These are phyloP conservation scores for Pythium phragmiticola DNA, from an alignment of 352 stramenopile species.

Conservation along the genomic window DNA sequence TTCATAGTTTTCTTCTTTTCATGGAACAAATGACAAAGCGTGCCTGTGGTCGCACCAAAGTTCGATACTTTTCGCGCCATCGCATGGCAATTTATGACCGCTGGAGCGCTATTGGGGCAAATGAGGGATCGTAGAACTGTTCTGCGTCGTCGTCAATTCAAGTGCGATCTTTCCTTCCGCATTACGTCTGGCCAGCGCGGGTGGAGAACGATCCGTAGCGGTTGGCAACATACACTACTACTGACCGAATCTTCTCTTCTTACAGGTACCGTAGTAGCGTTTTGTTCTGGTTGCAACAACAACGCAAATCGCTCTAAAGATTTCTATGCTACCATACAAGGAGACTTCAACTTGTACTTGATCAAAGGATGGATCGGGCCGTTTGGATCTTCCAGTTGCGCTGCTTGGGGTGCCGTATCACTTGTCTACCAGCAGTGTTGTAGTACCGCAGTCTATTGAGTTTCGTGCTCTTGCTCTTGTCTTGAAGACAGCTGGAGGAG, in stretches of 20 bases:
- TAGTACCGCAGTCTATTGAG: too few relatives aligned
- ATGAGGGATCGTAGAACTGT: conserved; percentile 6
- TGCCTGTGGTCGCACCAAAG: not conserved
- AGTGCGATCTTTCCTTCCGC: not conserved
- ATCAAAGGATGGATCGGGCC: too few relatives aligned
- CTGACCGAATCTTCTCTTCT: too few relatives aligned
- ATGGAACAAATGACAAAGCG: not conserved
- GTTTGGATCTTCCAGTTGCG: too few relatives aligned
- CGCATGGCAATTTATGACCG: not conserved
- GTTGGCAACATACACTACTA: not conserved
- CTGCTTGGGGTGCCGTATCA: too few relatives aligned
- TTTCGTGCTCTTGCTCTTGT: too few relatives aligned
- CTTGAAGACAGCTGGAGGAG: not conserved
- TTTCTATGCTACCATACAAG: too few relatives aligned
- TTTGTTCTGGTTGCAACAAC: too few relatives aligned
- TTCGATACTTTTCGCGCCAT: not conserved
- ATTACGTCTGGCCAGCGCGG: not conserved
- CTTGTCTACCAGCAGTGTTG: too few relatives aligned
- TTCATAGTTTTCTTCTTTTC: not conserved
- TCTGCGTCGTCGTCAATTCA: conserved; percentile 12
- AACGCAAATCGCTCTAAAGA: too few relatives aligned
- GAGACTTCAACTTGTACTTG: too few relatives aligned
- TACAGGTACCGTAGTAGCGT: too few relatives aligned
- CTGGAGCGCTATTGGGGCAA: not conserved
- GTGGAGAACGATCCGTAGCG: not conserved